phyloP scores from a whole-genome alignment of 2,329 filamentous ascomycete genomes.

The Chalaropsis thielavioides region DNA sequence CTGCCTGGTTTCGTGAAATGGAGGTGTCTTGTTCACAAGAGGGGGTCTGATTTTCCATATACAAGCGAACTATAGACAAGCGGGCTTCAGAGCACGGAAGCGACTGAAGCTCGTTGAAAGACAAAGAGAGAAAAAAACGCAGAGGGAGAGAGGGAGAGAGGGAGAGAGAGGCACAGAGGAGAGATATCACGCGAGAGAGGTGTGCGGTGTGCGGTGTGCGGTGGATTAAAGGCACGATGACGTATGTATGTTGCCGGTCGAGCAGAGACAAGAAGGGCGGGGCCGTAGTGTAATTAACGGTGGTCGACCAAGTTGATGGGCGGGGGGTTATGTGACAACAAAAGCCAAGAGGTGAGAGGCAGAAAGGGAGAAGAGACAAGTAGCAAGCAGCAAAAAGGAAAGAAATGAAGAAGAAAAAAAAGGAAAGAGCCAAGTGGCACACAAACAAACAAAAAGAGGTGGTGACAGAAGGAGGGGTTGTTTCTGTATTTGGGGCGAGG shows the following conservation, averaged over 20 bases:
- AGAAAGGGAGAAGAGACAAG: not conserved
- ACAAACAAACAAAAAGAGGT: conserved; percentile 2
- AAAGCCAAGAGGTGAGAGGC: not conserved
- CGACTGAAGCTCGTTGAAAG: conserved; percentile 2
- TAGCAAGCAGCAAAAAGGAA: not conserved
- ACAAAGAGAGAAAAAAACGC: not conserved
- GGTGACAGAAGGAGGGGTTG: conserved; percentile 2
- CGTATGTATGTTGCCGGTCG: not conserved
- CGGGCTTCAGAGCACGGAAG: conserved; percentile 10
- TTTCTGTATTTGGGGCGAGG: not conserved
- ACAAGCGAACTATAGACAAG: conserved; percentile 7
- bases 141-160: not conserved
- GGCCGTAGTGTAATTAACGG: not conserved
- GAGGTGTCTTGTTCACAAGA: conserved; percentile 3
- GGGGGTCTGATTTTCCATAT: conserved; percentile 10
- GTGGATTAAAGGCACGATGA: not conserved
- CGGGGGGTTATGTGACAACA: not conserved
- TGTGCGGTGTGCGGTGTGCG: not conserved
- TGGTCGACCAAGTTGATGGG: not conserved
- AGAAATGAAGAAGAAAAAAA: conserved; percentile 2
- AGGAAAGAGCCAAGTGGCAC: not conserved
- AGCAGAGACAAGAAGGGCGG: conserved; percentile 2
- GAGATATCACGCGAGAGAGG: not conserved
- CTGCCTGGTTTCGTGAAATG: conserved; percentile 9
- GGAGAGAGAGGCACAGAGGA: not conserved